Evolutionary conservation across 805 yeast genomes (phyloP).

Genomic region (Ogataea trehaloabstinens): DNA sequence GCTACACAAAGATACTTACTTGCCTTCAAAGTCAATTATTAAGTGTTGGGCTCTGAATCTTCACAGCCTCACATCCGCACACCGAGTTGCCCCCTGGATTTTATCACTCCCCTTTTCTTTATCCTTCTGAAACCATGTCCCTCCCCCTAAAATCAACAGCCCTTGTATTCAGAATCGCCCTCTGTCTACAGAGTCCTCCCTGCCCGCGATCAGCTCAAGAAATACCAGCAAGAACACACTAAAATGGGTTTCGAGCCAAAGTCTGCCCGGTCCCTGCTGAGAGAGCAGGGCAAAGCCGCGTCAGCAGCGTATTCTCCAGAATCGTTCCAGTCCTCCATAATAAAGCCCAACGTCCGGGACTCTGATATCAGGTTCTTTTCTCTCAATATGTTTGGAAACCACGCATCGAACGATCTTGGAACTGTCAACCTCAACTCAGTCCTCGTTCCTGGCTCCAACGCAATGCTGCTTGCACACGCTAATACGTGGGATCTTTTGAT

Average conservation of each 20-base stretch:
- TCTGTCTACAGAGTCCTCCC: neutral
- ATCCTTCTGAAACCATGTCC: neutral
- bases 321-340: slow-evolving; percentile 27
- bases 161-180: neutral
- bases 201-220: neutral
- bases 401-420: slow-evolving; percentile 6
- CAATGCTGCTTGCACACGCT: slow-evolving; percentile 10
- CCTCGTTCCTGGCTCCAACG: slow-evolving; percentile 23
- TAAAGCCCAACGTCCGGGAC: slow-evolving; percentile 24
- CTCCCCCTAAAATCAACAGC: neutral
- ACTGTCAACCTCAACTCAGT: slow-evolving; percentile 2
- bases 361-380: slow-evolving; percentile 24
- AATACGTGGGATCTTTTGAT: slow-evolving; percentile 10
- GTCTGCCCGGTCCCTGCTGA: slow-evolving; percentile 8
- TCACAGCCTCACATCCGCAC: too few species aligned
- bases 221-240: neutral
- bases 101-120: neutral
- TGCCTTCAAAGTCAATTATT: too few species aligned
- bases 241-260: slow-evolving; percentile 6
- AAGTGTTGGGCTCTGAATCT: too few species aligned
- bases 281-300: slow-evolving; percentile 4
- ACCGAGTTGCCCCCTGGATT: too few species aligned
- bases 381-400: slow-evolving; percentile 19
- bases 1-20: too few species aligned
- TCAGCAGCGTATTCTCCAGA: slow-evolving; percentile 9